Evolutionary conservation across 495 filamentous ascomycete genomes (phyloP), one percentile per base, ranked within the genome.

Genomic region (Trichoderma gamsii): DNA sequence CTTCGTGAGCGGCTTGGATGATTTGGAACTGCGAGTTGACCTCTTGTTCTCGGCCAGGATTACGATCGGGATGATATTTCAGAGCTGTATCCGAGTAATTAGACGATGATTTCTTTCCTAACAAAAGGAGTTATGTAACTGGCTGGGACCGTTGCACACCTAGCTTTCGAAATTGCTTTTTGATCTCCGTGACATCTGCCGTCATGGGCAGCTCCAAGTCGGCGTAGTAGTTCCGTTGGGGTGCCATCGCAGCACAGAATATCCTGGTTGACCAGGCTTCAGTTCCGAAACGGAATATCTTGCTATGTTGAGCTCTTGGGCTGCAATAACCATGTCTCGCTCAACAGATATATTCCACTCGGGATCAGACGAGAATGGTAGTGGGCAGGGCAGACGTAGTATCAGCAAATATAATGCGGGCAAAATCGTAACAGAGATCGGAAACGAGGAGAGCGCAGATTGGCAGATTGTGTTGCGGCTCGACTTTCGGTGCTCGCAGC

Each of bases 41-140:
- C 70, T 92, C 91, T 25, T 82, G 73, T 77, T 97, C 93, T 70
- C 84, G 83, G 56, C 93, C 93, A 5, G 88, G 90, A 72, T 97
- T 96, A 56, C 92, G 87, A 75, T 97, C 93, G 8, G 93, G 93
- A 73, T 97, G 93, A 71, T 88, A 96, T 72, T 88, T 88, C 32
- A 95, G 83, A 43, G 92, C 93, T 94, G 70, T 41, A 64, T 27
- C 0, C 15, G 5, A 63, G 21, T 70, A 70, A 72, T 44, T 27
- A 61, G 27, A 61, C 4, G 13, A 61, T 0, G 2, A 1, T 1
- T 1, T 13, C 9, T 13, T 32, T 29, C 0, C 29, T 29, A 25
- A 25, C 2, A 13, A 16, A 12, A 18, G 25, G 11, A 61, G 41
- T 16, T 18, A 1, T 44, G 21, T 64, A 18, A 66, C 18, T 18